phyloP scores from a whole-genome alignment of 2,329 filamentous ascomycete species.

The Cladosporium cucumerinum region DNA sequence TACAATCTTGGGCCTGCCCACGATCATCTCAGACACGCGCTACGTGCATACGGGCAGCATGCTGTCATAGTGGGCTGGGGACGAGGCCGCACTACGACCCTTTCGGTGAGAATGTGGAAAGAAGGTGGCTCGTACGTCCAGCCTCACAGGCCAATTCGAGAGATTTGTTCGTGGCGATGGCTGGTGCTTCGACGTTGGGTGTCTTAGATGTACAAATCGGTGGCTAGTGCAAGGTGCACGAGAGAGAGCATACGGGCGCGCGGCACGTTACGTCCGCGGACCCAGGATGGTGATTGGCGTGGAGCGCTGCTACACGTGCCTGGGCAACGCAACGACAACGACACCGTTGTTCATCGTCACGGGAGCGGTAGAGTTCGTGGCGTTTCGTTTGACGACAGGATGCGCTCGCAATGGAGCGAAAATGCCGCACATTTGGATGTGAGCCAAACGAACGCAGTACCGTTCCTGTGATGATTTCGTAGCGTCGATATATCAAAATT shows the following conservation, averaged over 20 bases:
- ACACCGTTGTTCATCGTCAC: slow-evolving; percentile 11
- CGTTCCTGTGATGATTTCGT: background rate
- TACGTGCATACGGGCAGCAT: background rate
- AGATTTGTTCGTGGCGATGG: background rate
- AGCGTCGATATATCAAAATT: background rate
- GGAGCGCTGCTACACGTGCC: slow-evolving; percentile 5
- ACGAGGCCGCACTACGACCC: background rate
- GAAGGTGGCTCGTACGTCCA: background rate
- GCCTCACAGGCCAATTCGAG: slow-evolving; percentile 9
- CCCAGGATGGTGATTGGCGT: background rate
- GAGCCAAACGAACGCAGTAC: background rate
- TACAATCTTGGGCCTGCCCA: background rate
- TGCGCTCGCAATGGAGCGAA: background rate
- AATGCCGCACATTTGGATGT: background rate
- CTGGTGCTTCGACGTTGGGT: background rate
- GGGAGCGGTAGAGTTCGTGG: background rate
- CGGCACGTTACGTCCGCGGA: slow-evolving; percentile 8
- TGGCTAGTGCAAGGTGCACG: slow-evolving; percentile 8
- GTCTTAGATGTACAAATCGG: slow-evolving; percentile 4
- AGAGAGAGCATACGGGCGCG: background rate
- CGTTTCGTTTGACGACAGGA: background rate
- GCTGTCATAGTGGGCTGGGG: slow-evolving; percentile 5
- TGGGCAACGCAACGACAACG: slow-evolving; percentile 11
- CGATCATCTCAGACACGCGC: background rate
- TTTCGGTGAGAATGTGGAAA: background rate